Base-by-base conservation (phyloP, 2,329 filamentous ascomycete genomes). In the Hawksworthiomyces lignivorus region DNA sequence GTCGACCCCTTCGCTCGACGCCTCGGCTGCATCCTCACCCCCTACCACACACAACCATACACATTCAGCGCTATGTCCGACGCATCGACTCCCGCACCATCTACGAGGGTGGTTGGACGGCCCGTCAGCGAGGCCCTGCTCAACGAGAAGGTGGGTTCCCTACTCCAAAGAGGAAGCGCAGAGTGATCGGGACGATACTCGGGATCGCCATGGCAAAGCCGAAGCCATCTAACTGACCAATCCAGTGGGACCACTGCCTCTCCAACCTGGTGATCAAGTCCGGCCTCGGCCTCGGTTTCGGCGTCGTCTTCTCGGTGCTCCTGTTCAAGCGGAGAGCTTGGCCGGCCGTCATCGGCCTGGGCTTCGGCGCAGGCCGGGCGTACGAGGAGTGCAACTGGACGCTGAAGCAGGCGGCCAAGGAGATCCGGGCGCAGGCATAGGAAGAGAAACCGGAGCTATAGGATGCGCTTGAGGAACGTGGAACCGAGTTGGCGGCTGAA, bases 211-310 rank as follows among this genome's bases (percentile, higher is more conserved):
- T n/a, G n/a, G n/a, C n/a, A n/a, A n/a, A n/a, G n/a, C n/a, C n/a
- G n/a, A n/a, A n/a, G n/a, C n/a, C n/a, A n/a, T n/a, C n/a, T n/a
- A n/a, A n/a, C n/a, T n/a, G n/a, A n/a, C n/a, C n/a, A n/a, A n/a
- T 49, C 31, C 49, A 98, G 92, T 98, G 92, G 92, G 92, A 98
- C 65, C 90, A 86, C 70, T 96, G 92, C 69, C 82, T 98, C 56
- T 97, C 92, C 56, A 96, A 94, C 61, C 80, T 96, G 66, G 80
- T 98, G 62, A 94, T 98, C 74, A 89, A 94, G 68, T 97, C 90
- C 52, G 83, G 86, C 43, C 84, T 98, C 65, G 92, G 92, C 59
- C 84, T 97, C 62, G 87, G 85, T 55, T 98, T 98, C 69, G 92
- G 92, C 62, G 84, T 98, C 64, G 87, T 98, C 68, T 97, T 98